A percentile compares a stretch with the other conserved stretches of the same genome.
Evolutionary conservation across 2,329 filamentous ascomycete species (phyloP).

Genomic region (Chrysoporthe cubensis): DNA sequence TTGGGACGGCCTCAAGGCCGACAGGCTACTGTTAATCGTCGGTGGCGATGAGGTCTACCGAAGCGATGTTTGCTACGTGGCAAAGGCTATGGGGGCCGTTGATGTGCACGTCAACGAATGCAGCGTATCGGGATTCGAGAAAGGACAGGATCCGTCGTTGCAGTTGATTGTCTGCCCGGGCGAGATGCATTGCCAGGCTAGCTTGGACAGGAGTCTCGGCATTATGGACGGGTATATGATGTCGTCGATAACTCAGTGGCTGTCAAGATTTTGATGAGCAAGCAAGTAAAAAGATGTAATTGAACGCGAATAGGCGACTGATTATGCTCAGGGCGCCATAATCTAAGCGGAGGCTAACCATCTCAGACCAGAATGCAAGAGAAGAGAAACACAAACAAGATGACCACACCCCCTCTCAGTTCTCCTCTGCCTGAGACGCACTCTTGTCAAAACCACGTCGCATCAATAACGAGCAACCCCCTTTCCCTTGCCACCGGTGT

Average conservation of each 20-base stretch:
- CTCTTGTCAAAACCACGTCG: background rate
- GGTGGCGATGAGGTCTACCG: slow-evolving; percentile 30
- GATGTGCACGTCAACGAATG: background rate
- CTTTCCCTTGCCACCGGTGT: slow-evolving; percentile 47
- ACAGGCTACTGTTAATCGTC: slow-evolving; percentile 26
- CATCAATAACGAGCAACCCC: slow-evolving; percentile 35
- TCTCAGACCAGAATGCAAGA: background rate
- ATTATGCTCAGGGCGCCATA: background rate
- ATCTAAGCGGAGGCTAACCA: background rate
- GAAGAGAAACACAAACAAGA: background rate
- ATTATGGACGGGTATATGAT: slow-evolving; percentile 26
- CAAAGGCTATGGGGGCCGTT: slow-evolving; percentile 26
- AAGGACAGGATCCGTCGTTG: slow-evolving; percentile 14
- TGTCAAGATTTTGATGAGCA: slow-evolving; percentile 8
- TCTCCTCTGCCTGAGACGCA: background rate
- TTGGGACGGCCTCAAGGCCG: slow-evolving; percentile 26
- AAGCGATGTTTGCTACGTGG: slow-evolving; percentile 29
- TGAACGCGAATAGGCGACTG: background rate
- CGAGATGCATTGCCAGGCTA: slow-evolving; percentile 30
- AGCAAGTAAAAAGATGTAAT: background rate
- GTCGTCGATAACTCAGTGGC: slow-evolving; percentile 16
- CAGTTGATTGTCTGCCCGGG: slow-evolving; percentile 29
- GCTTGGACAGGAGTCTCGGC: slow-evolving; percentile 26
- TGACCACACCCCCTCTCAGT: background rate
- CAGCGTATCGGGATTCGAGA: background rate